Percentiles rank a stretch among this genome's conserved stretches.
Conservation (phyloP, 2,329 filamentous ascomycete species). For the Fusarium chaquense region DNA sequence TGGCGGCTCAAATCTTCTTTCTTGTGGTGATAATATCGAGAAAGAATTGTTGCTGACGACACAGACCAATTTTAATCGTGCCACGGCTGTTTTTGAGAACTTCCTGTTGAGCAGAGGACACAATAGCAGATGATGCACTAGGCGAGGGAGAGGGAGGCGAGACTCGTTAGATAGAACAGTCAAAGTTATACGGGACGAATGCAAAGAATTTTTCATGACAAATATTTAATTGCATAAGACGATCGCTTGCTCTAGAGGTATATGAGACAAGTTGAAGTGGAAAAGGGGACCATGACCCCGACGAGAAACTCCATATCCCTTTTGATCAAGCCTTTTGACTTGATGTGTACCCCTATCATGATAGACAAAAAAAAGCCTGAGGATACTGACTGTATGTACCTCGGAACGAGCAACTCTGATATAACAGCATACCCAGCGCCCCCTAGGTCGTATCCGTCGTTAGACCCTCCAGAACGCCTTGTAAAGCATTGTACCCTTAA, state of each 20-base stretch:
- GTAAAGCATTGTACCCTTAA: slow-evolving; percentile 33
- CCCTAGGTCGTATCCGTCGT: slow-evolving; percentile 44
- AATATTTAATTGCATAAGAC: slow-evolving; percentile 38
- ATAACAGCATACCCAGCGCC: slow-evolving; percentile 40
- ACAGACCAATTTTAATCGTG: slow-evolving; percentile 7
- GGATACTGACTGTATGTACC: slow-evolving; percentile 2
- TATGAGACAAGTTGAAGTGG: slow-evolving; percentile 37
- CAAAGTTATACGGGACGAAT: slow-evolving; percentile 1
- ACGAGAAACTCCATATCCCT: slow-evolving; percentile 37
- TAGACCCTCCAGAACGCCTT: slow-evolving; percentile 46
- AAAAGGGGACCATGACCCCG: slow-evolving; percentile 28
- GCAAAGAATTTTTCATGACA: slow-evolving; percentile 11
- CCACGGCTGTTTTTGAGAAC: neutral
- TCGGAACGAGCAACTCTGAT: slow-evolving; percentile 20
- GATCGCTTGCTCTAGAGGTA: slow-evolving; percentile 48
- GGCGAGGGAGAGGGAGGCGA: neutral
- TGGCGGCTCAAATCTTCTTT: slow-evolving; percentile 42
- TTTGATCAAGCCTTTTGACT: slow-evolving; percentile 26
- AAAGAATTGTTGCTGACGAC: slow-evolving; percentile 17
- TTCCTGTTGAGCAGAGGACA: slow-evolving; percentile 29
- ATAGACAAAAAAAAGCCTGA: slow-evolving; percentile 11
- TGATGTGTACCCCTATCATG: slow-evolving; percentile 18
- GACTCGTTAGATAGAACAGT: neutral
- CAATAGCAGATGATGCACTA: neutral
- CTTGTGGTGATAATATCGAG: slow-evolving; percentile 34